These are phyloP conservation scores for Penicillium crustosum DNA, from an alignment of 2,329 filamentous ascomycete genomes.

Conservation along the genomic window DNA sequence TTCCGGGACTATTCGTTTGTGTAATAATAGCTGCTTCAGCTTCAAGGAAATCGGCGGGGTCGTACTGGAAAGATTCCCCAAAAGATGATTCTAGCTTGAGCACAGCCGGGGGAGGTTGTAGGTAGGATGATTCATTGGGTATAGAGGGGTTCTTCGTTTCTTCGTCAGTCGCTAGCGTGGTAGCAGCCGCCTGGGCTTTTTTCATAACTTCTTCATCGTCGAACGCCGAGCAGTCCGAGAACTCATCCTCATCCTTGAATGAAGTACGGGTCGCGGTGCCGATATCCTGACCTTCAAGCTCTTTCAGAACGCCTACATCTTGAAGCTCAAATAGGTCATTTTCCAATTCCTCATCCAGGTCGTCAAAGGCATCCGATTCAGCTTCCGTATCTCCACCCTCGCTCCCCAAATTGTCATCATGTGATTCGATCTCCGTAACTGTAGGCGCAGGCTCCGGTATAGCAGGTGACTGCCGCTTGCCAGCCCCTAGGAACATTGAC, in stretches of 20 bases:
- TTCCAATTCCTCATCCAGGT: conserved; percentile 23
- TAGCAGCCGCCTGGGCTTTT: conserved; percentile 21
- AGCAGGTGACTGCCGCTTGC: conserved; percentile 5
- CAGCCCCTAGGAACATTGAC: conserved; percentile 32
- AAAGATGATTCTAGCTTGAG: conserved; percentile 9
- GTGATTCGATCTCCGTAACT: conserved; percentile 1
- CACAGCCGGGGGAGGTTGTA: neutral
- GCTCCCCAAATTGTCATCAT: conserved; percentile 11
- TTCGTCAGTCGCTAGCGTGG: conserved; percentile 1
- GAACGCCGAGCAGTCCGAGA: conserved; percentile 37
- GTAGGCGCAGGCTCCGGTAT: neutral
- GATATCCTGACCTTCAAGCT: neutral
- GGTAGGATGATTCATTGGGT: neutral
- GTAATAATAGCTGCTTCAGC: conserved; percentile 7
- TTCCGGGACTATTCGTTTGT: conserved; percentile 16
- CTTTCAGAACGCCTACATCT: neutral
- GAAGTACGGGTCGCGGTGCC: conserved; percentile 2
- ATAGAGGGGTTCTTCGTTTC: neutral
- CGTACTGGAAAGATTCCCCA: conserved; percentile 30
- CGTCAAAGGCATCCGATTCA: conserved; percentile 25
- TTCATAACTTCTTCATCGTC: conserved; percentile 32
- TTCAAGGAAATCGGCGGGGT: conserved; percentile 32
- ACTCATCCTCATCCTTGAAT: conserved; percentile 30
- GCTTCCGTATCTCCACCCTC: conserved; percentile 22
- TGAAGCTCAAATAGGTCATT: conserved; percentile 13